Evolutionary conservation across 371 early-diverging fungal genomes (phyloP).

Genomic region (Circinella minor): DNA sequence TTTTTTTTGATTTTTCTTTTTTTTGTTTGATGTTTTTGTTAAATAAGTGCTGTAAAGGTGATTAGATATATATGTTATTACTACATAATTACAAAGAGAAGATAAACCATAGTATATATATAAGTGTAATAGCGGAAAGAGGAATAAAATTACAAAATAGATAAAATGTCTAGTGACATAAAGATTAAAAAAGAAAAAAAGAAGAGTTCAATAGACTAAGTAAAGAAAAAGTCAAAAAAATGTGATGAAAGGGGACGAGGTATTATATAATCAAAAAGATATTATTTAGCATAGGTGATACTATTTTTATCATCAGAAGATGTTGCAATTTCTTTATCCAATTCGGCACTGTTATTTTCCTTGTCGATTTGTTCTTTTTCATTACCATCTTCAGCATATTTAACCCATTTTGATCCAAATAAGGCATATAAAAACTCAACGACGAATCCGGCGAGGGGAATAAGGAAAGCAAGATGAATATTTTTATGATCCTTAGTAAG

Average conservation of each 20-base stretch:
- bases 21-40: too few relatives aligned
- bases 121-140: too few relatives aligned
- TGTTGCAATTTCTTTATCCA: background rate
- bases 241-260: background rate
- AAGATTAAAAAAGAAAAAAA: too few relatives aligned
- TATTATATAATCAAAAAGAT: background rate
- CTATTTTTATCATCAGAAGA: background rate
- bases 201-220: too few relatives aligned
- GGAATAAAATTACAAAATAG: too few relatives aligned
- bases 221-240: background rate
- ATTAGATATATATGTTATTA: too few relatives aligned
- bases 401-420: conserved; percentile 38
- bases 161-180: too few relatives aligned
- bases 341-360: background rate
- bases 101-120: too few relatives aligned
- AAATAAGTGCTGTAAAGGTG: too few relatives aligned
- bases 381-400: conserved; percentile 37
- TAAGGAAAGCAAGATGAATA: conserved; percentile 41
- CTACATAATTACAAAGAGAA: too few relatives aligned
- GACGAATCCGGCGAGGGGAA: conserved; percentile 37
- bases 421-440: conserved; percentile 40
- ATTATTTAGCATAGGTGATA: background rate
- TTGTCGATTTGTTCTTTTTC: background rate
- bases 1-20: too few relatives aligned
- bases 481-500: conserved; percentile 34